These are phyloP conservation scores for Beta lomatogona DNA, from an alignment of 179 eudicot species.

Conservation along the genomic window DNA sequence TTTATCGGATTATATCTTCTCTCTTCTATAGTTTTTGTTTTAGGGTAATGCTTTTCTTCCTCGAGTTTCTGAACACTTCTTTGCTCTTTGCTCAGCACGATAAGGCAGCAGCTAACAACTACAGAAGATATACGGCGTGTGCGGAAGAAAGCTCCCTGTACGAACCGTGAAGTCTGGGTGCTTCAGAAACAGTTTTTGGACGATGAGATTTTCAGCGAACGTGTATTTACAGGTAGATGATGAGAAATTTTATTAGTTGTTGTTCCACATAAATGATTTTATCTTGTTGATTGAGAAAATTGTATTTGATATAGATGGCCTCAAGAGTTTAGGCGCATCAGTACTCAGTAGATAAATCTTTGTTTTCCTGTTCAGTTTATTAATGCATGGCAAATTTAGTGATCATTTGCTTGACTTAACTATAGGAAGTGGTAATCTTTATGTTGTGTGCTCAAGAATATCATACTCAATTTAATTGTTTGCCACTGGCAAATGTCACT, in stretches of 20 bases:
- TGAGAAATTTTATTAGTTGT: neutral
- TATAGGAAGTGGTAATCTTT: too few species aligned
- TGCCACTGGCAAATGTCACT: too few species aligned
- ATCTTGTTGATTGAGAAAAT: neutral
- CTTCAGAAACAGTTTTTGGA: conserved; percentile 75
- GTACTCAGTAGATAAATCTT: neutral
- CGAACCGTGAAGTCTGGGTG: conserved; percentile 78
- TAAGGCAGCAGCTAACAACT: conserved; percentile 75
- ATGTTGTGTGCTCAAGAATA: too few species aligned
- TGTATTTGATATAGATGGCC: neutral
- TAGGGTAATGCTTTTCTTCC: conserved; percentile 5
- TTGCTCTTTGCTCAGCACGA: conserved; percentile 48
- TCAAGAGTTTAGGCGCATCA: neutral
- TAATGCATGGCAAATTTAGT: too few species aligned
- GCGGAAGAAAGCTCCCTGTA: conserved; percentile 97
- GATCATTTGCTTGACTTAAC: too few species aligned
- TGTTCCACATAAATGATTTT: neutral
- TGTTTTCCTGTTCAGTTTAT: neutral
- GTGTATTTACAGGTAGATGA: conserved; percentile 68
- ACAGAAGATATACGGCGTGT: conserved; percentile 95
- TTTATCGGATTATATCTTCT: neutral
- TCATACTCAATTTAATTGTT: too few species aligned
- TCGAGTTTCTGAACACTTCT: conserved; percentile 20
- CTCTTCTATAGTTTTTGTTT: neutral
- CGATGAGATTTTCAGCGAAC: conserved; percentile 71